These are phyloP conservation scores for Penicillium sp. DNA, from an alignment of 2,329 filamentous ascomycete species.

Conservation along the genomic window DNA sequence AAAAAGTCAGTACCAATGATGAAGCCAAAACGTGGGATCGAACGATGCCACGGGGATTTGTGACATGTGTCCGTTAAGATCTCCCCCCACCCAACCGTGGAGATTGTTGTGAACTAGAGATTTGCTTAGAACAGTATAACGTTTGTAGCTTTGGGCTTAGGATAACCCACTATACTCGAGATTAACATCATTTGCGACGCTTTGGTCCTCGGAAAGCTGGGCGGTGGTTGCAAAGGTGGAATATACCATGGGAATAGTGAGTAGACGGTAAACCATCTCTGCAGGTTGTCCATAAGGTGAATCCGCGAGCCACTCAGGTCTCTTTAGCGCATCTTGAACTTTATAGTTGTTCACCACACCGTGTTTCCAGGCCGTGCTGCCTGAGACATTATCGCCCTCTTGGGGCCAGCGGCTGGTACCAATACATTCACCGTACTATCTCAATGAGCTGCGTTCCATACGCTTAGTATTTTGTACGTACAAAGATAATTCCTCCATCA, in stretches of 20 bases:
- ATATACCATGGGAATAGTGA: conserved; percentile 17
- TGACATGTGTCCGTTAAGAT: conserved; percentile 64
- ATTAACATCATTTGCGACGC: conserved; percentile 16
- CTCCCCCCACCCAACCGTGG: conserved; percentile 56
- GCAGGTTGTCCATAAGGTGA: conserved; percentile 14
- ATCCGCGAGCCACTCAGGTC: conserved; percentile 6
- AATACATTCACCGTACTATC: conserved; percentile 16
- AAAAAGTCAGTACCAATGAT: too few relatives aligned
- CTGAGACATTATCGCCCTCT: conserved; percentile 12
- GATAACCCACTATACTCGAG: conserved; percentile 7
- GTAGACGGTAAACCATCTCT: conserved; percentile 20
- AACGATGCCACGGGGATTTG: conserved; percentile 72
- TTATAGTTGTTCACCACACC: conserved; percentile 23
- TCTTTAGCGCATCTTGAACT: conserved; percentile 17
- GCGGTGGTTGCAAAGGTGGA: conserved; percentile 23
- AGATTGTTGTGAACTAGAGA: conserved; percentile 39
- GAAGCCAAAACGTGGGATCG: conserved; percentile 76
- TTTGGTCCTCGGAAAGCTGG: conserved; percentile 12
- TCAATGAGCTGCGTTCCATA: not conserved
- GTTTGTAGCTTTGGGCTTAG: not conserved
- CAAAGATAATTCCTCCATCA: not conserved
- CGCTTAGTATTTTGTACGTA: not conserved
- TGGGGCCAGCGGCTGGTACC: conserved; percentile 28
- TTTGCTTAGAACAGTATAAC: not conserved
- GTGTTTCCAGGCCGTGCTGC: conserved; percentile 13